These are phyloP conservation scores for Fraxinus dipetala DNA, from an alignment of 305 asterid species.

Conservation along the genomic window DNA sequence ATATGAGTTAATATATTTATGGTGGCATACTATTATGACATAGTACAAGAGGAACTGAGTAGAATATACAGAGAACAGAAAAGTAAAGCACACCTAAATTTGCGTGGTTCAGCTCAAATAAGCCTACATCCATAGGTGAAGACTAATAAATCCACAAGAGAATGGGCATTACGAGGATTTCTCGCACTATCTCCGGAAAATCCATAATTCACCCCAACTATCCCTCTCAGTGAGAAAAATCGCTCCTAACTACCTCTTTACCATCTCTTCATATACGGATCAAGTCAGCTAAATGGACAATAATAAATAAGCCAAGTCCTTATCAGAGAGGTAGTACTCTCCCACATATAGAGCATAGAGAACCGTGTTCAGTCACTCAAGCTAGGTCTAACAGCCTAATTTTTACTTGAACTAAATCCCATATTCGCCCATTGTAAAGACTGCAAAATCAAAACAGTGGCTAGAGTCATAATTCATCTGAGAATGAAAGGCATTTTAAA, in stretches of 20 bases:
- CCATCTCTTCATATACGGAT: background rate
- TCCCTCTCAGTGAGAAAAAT: background rate
- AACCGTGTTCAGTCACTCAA: background rate
- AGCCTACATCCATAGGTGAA: background rate
- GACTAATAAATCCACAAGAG: background rate
- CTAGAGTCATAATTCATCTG: background rate
- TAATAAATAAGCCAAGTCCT: background rate
- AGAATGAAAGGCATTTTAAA: background rate
- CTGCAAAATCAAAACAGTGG: background rate
- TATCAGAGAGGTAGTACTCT: background rate
- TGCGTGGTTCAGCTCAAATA: background rate
- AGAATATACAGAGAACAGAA: background rate
- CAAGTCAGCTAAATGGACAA: background rate
- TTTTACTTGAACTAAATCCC: background rate
- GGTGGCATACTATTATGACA: background rate
- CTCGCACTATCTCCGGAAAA: background rate
- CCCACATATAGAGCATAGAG: background rate
- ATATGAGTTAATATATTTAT: background rate
- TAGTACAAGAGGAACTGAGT: background rate
- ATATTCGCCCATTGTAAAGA: background rate
- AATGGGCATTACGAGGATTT: background rate
- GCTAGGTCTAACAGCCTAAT: background rate
- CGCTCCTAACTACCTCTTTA: background rate
- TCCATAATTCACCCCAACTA: background rate
- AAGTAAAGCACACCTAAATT: background rate